Base-by-base conservation (phyloP, 208 protist genomes). In the Baffinella frigidus region DNA sequence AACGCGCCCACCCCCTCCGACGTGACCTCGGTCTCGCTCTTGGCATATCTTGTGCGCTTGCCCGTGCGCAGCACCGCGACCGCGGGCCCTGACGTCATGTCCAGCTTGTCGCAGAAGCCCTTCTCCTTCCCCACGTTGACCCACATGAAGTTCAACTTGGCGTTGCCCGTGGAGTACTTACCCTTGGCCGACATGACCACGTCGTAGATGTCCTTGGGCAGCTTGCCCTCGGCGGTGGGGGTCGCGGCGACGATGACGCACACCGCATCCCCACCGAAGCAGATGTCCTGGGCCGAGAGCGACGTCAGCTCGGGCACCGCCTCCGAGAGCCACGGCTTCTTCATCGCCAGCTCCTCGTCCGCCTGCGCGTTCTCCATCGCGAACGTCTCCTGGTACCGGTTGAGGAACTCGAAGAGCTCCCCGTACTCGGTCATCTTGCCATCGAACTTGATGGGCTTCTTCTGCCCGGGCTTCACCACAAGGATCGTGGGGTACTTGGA, bases 401-500 rank as follows among this genome's bases (percentile, higher is more conserved):
- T 87, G 33, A 87, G 50, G 77, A 87, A 87, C 50, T 87, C 77
- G 77, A 87, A 87, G 11, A 87, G 27, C 77, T 87, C 77, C 44
- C 36, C 10, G 48, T 44, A 38, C 33, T 87, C 77, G 38, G n/a
- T n/a, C n/a, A 87, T 14, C 77, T 87, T 87, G 27, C 35, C 77
- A 17, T 87, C 77, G 38, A 68, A 87, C 44, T 87, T 87, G 77
- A 87, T 87, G 27, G 77, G 77, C 50, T 87, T 87, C 77, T 87
- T 87, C 77, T 87, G 77, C 11, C 77, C 77, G 11, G 77, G 77
- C 38, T 87, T 87, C 11, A 87, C 77, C 10, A 87, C 77, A 17
- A 87, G 77, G 44, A 87, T 87, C 5, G 77, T 87, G 3, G 77
- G 77, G 44, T 61, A 87, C 77, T 87, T 87, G 9, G 77, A 36